These are phyloP conservation scores for Triticum timopheevii DNA, from an alignment of 176 grass and related monocot genomes.

Conservation along the genomic window DNA sequence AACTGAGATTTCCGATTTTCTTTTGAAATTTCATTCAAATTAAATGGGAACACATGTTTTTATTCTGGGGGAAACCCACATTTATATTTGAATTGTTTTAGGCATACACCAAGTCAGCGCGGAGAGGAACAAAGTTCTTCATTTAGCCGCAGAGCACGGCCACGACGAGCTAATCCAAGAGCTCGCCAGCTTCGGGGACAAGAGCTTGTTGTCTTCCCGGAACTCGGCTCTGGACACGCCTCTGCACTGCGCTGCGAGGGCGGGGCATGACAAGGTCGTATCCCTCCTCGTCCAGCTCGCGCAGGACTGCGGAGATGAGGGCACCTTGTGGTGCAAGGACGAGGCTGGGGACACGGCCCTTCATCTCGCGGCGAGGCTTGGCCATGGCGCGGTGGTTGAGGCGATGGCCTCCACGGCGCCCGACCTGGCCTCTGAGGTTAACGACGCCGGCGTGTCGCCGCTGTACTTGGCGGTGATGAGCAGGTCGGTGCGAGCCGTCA, in stretches of 20 bases:
- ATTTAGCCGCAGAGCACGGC: not conserved
- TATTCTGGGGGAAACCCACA: no score
- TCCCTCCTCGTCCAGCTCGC: not conserved
- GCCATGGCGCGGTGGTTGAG: not conserved
- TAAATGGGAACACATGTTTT: no score
- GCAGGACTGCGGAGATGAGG: not conserved
- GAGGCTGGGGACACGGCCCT: constrained; percentile 1
- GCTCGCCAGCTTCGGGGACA: not conserved
- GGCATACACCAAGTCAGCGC: not conserved
- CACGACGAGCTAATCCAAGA: constrained; percentile 16
- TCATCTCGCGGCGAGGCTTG: constrained; percentile 11
- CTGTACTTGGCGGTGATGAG: constrained; percentile 29
- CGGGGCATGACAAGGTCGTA: not conserved
- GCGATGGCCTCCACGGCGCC: not conserved
- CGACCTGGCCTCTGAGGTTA: not conserved
- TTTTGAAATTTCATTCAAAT: no score
- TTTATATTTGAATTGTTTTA: not conserved
- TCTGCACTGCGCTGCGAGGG: constrained; percentile 23
- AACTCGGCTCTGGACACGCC: constrained; percentile 25
- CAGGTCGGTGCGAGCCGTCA: not conserved
- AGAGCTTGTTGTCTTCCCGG: not conserved
- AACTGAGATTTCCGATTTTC: no score
- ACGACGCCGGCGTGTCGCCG: not conserved
- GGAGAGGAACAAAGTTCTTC: not conserved
- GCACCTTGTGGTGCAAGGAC: not conserved